Evolutionary conservation across 495 filamentous ascomycete species (phyloP), one percentile per base, ranked within the genome.

Genomic region (Ascodesmis nigricans): DNA sequence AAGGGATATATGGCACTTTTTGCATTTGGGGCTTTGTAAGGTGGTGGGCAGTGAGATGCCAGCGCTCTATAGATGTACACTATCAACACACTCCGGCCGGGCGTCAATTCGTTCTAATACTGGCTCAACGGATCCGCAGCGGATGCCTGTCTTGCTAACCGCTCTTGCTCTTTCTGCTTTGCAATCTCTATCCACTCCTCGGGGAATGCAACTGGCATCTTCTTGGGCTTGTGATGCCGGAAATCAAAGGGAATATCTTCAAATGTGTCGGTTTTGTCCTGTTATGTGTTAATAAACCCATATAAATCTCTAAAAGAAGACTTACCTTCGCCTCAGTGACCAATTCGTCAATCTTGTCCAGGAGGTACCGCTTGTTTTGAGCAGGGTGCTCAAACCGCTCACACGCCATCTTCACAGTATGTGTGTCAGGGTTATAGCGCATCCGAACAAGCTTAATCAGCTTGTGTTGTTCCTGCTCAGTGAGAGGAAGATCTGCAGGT

Each of bases 311-410:
- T 11, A 36, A 11, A n/a, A 36, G 19, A 6, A 21, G 20, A 14
- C 20, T 31, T 59, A 71, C 69, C 62, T 72, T 77, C 25, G 80
- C 78, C 53, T 83, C 72, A 9, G 55, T 57, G 23, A 99, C 57
- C 45, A 99, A 57, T 13, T 59, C 65, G 21, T 73, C 60, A 35
- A 99, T 65, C 21, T 75, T 31, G 41, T 92, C 80, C 25, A 70
- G 74, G 20, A 99, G 64, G 47, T 83, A 91, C 4, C 82, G 72
- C 60, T 95, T 99, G 59, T 99, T 99, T 59, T 93, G 84, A 8
- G 81, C 81, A 44, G 74, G 72, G 22, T 78, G 73, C 50, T 73
- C 64, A 49, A 79, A 91, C 53, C 73, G 71, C 56, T 95, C 87
- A 57, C 78, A 79, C 46, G 75, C 78, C 67, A 99, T 91, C 56